Evolutionary conservation across 2,329 filamentous ascomycete genomes (phyloP).

Genomic region (Penicillium fuscoglaucum): DNA sequence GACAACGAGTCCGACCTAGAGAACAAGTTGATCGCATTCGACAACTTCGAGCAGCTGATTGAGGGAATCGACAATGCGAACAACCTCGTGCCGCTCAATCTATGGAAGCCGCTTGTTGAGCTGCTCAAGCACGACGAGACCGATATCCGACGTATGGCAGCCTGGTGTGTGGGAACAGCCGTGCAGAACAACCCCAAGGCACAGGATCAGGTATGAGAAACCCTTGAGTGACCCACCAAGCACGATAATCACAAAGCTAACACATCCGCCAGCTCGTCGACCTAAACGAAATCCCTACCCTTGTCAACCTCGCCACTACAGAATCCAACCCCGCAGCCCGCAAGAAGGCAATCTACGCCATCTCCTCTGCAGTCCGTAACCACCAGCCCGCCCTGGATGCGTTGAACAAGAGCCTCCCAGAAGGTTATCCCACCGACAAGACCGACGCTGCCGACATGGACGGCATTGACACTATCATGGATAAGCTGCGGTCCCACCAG

Average conservation of each 20-base stretch:
- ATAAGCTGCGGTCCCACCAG: slow-evolving; percentile 58
- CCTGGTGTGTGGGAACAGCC: slow-evolving; percentile 92
- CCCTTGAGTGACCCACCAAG: slow-evolving; percentile 44
- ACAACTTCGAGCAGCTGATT: slow-evolving; percentile 92
- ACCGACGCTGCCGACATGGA: slow-evolving; percentile 89
- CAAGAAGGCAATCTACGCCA: slow-evolving; percentile 84
- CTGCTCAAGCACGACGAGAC: slow-evolving; percentile 68
- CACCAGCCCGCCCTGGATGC: slow-evolving; percentile 73
- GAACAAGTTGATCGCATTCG: slow-evolving; percentile 79
- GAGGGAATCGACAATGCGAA: slow-evolving; percentile 96
- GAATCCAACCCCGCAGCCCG: slow-evolving; percentile 65
- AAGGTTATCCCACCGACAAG: slow-evolving; percentile 58
- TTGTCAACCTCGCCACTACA: slow-evolving; percentile 65
- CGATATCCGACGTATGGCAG: slow-evolving; percentile 78
- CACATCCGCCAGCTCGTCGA: slow-evolving; percentile 49
- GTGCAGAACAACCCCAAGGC: slow-evolving; percentile 92
- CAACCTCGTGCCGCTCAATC: slow-evolving; percentile 73
- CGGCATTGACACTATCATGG: slow-evolving; percentile 73
- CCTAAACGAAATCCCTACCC: slow-evolving; percentile 65
- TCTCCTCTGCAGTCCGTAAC: slow-evolving; percentile 84
- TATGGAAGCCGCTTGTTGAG: slow-evolving; percentile 79
- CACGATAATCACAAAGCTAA: slow-evolving; percentile 30
- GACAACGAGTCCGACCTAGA: slow-evolving; percentile 67
- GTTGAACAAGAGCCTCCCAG: slow-evolving; percentile 66
- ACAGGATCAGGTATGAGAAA: slow-evolving; percentile 65